A percentile compares a stretch with the other conserved stretches of the same genome.
Evolutionary conservation across 257 asterid genomes (phyloP).

Genomic region (Verbena officinalis): DNA sequence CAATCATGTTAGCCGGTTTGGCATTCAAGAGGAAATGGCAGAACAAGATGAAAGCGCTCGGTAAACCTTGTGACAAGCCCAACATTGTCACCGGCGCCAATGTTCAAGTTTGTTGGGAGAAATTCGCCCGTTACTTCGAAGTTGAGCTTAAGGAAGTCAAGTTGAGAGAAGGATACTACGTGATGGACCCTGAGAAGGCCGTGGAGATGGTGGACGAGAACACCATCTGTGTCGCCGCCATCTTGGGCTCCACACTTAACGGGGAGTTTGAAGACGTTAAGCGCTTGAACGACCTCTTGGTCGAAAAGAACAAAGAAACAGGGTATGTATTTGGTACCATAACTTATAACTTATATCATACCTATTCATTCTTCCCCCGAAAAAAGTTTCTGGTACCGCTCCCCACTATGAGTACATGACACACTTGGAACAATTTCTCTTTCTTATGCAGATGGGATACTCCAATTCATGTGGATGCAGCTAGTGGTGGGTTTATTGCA

Average conservation of each 20-base stretch:
- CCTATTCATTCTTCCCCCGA: too few relatives aligned
- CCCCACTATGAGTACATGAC: too few relatives aligned
- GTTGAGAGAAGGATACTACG: conserved; percentile 77
- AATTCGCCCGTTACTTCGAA: conserved; percentile 87
- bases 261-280: conserved; percentile 96
- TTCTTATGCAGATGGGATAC: conserved; percentile 81
- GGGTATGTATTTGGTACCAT: conserved; percentile 59
- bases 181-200: conserved; percentile 89
- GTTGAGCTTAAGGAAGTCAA: conserved; percentile 92
- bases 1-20: conserved; percentile 93
- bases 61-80: conserved; percentile 85
- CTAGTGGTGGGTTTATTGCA: conserved; percentile 95
- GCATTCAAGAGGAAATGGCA: conserved; percentile 95
- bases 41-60: conserved; percentile 73
- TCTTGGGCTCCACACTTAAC: conserved; percentile 82
- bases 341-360: too few relatives aligned
- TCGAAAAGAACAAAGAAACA: conserved; percentile 66
- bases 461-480: conserved; percentile 94
- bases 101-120: conserved; percentile 97
- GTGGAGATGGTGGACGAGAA: conserved; percentile 90
- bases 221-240: conserved; percentile 93
- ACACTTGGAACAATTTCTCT: too few relatives aligned
- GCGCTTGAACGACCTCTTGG: conserved; percentile 67
- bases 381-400: too few relatives aligned
- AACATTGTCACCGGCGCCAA: conserved; percentile 93